Conservation (phyloP, 352 stramenopile genomes). For the Globisporangium carolinianum region DNA sequence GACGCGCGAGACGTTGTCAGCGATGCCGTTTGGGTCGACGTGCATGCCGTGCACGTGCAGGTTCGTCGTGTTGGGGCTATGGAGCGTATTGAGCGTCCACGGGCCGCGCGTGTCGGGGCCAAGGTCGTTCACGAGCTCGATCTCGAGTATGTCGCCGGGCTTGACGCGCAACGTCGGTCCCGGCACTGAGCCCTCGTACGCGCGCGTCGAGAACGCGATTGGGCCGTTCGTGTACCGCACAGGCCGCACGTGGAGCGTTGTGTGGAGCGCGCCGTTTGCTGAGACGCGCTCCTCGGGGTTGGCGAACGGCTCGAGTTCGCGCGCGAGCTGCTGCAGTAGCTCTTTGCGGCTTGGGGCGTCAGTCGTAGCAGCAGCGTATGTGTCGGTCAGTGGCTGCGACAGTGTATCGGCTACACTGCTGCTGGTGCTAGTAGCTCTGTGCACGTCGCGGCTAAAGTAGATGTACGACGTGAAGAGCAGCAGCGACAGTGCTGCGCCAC, state of each 20-base stretch:
- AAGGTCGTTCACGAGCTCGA: slow-evolving; percentile 55
- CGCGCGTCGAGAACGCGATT: slow-evolving; percentile 65
- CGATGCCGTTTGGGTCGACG: slow-evolving; percentile 67
- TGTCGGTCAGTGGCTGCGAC: not conserved
- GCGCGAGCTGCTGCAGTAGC: slow-evolving; percentile 18
- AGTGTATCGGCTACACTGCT: not conserved
- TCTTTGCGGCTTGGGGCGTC: slow-evolving; percentile 4
- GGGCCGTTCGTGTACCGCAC: slow-evolving; percentile 40
- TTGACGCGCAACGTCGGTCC: slow-evolving; percentile 54
- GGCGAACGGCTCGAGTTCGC: slow-evolving; percentile 28
- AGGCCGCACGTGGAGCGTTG: slow-evolving; percentile 36
- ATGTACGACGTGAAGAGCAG: slow-evolving; percentile 9
- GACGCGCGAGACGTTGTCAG: slow-evolving; percentile 70
- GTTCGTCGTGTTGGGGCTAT: slow-evolving; percentile 72
- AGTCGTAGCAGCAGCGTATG: not conserved
- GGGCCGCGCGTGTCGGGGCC: slow-evolving; percentile 24
- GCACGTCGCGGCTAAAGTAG: slow-evolving; percentile 1
- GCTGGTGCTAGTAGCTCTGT: not conserved
- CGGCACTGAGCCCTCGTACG: slow-evolving; percentile 52
- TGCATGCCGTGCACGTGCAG: slow-evolving; percentile 82
- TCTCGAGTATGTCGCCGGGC: slow-evolving; percentile 54
- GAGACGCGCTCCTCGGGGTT: slow-evolving; percentile 30
- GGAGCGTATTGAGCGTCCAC: slow-evolving; percentile 52
- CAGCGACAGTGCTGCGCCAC: not conserved
- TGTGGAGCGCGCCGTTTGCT: slow-evolving; percentile 53